phyloP scores from a whole-genome alignment of 345 rosid species.

The Carallia brachiata region DNA sequence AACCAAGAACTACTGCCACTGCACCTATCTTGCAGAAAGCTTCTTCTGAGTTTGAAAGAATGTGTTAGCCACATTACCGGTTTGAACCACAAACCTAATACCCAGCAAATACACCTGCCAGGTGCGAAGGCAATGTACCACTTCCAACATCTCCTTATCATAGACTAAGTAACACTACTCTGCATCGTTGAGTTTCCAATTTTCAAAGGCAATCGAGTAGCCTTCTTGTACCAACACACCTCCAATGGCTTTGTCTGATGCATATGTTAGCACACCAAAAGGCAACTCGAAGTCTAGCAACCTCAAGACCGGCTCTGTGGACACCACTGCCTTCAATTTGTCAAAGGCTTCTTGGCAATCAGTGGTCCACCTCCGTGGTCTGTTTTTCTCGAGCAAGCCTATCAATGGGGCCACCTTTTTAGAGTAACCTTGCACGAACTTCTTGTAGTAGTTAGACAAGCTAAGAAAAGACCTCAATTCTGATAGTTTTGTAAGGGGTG shows the following conservation, averaged over 20 bases:
- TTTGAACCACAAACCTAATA: no score
- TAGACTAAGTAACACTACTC: not conserved
- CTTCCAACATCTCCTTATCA: not conserved
- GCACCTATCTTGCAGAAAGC: no score
- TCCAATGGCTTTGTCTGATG: no score
- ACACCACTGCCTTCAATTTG: not conserved
- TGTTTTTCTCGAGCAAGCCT: not conserved
- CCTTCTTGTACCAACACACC: no score
- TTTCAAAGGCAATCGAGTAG: not conserved
- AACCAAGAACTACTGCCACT: no score
- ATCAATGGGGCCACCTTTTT: not conserved
- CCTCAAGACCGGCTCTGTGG: accelerated
- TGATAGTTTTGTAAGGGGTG: not conserved
- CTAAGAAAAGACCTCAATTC: no score
- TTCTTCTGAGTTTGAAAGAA: not conserved
- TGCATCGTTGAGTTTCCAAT: not conserved
- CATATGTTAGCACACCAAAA: no score
- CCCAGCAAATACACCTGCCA: no score
- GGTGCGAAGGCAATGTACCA: not conserved
- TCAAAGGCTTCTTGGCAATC: not conserved
- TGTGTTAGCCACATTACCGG: no score
- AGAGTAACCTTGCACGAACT: not conserved
- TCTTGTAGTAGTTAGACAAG: not conserved
- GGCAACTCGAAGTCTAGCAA: not conserved
- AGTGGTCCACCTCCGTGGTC: not conserved